These are phyloP conservation scores for Sanghuangporus sanghuang DNA, from an alignment of 1,284 basidiomycete species.

Conservation along the genomic window DNA sequence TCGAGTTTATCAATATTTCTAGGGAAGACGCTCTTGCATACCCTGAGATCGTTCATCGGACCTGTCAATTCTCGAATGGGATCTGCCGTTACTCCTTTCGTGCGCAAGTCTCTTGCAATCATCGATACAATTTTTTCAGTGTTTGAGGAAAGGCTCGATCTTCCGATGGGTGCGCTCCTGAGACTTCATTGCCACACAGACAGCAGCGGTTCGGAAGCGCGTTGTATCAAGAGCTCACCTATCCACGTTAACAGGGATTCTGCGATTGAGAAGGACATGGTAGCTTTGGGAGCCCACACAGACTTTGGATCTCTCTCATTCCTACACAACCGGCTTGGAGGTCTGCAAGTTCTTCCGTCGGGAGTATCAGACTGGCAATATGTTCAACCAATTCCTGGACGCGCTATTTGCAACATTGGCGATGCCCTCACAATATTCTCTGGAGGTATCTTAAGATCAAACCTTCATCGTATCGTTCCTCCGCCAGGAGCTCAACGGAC, in stretches of 20 bases:
- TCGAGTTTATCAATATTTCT: slow-evolving; percentile 63
- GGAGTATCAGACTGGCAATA: slow-evolving; percentile 62
- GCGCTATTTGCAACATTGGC: slow-evolving; percentile 57
- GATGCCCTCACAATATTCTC: slow-evolving; percentile 54
- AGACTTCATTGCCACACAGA: slow-evolving; percentile 41
- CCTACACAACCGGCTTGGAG: slow-evolving; percentile 66
- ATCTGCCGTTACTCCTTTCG: slow-evolving; percentile 46
- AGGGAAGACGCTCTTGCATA: slow-evolving; percentile 61
- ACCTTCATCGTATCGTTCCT: slow-evolving; percentile 42
- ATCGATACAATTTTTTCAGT: slow-evolving; percentile 49
- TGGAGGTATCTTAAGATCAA: slow-evolving; percentile 52
- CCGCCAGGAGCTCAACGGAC: slow-evolving; percentile 38
- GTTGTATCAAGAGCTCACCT: slow-evolving; percentile 42
- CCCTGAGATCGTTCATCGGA: slow-evolving; percentile 44
- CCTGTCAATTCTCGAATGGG: slow-evolving; percentile 45
- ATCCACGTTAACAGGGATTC: not conserved
- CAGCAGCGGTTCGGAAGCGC: slow-evolving; percentile 53
- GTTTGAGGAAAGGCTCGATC: slow-evolving; percentile 51
- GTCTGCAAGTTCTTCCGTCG: slow-evolving; percentile 64
- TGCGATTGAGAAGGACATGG: slow-evolving; percentile 19
- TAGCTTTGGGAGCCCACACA: slow-evolving; percentile 48
- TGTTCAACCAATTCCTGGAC: slow-evolving; percentile 45
- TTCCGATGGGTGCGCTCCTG: slow-evolving; percentile 46
- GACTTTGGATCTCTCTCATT: slow-evolving; percentile 49
- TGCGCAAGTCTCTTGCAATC: slow-evolving; percentile 50